Evolutionary conservation across 176 grass and related monocot genomes (phyloP), one percentile per base, ranked within the genome.

Genomic region (Oryza australiensis): DNA sequence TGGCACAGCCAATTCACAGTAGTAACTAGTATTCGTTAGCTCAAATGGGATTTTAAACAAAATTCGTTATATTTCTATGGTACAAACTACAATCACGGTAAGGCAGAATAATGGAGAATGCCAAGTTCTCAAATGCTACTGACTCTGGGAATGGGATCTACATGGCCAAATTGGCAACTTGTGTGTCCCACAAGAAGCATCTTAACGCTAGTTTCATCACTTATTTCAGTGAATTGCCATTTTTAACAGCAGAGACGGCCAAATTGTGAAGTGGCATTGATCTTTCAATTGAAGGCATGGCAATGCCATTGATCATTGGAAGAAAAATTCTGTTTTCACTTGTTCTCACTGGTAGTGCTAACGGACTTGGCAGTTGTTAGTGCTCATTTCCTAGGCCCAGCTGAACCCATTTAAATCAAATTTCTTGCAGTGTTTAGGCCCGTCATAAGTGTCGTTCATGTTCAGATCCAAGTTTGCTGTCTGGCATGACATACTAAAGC

Each of bases 401-500:
- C 91, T 88, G 83, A 91, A 81, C 65, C 96, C 91, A 85, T 99
- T 99, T 57, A 99, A 84, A 72, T 99, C 96, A 46, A 98, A 87
- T 64, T 93, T 87, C 85, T 93, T 93, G 80, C 85, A 84, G 64
- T 80, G 82, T 24, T 89, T 80, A 74, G 79, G 45, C 34, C 64
- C 84, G 7, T 92, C 90, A 75, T 79, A 80, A 62, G 70, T 49
- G 66, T 90, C 88, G 22, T 91, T 87, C 10, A 87, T 83, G 68
- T 99, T 99, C 42, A 99, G 77, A 80, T 99, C 90, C 80, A 99
- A 64, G 55, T 93, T 77, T 27, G 86, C 62, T 35, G 82, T 28
- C 63, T 89, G 85, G 49, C 89, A 72, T 80, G 86, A 37, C 76
- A 83, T 79, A 26, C 83, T 70, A 24, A 90, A 90, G 53, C 32